phyloP scores from a whole-genome alignment of 2,329 filamentous ascomycete genomes.

The Zymoseptoria brevis region DNA sequence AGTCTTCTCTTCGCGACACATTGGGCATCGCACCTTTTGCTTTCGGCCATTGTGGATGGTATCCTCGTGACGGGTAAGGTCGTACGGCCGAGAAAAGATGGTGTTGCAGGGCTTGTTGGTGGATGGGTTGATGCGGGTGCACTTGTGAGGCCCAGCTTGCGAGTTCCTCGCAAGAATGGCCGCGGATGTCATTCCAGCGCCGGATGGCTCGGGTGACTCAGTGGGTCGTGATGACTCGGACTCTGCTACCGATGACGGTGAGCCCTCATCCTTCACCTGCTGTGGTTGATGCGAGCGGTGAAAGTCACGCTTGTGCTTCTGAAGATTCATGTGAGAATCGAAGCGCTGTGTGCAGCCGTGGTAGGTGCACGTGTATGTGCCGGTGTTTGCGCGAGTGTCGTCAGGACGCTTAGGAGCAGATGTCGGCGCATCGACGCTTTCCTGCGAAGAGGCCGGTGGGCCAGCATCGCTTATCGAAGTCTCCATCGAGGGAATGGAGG shows the following conservation, averaged over 20 bases:
- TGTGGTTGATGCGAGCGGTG: slow-evolving; percentile 64
- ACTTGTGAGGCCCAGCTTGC: slow-evolving; percentile 88
- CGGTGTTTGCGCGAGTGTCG: slow-evolving; percentile 63
- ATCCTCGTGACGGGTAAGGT: slow-evolving; percentile 91
- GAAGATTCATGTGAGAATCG: slow-evolving; percentile 74
- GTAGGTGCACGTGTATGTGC: slow-evolving; percentile 94
- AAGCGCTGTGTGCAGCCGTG: slow-evolving; percentile 85
- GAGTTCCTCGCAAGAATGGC: slow-evolving; percentile 61
- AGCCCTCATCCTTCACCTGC: slow-evolving; percentile 21
- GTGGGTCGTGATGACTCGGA: slow-evolving; percentile 26
- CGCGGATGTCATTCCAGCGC: slow-evolving; percentile 44
- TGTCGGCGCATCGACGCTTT: slow-evolving; percentile 27
- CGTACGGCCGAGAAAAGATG: slow-evolving; percentile 90
- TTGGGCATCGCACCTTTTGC: slow-evolving; percentile 84
- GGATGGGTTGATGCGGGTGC: slow-evolving; percentile 85
- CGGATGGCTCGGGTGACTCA: slow-evolving; percentile 23
- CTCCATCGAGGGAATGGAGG: slow-evolving; percentile 54
- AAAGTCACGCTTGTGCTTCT: slow-evolving; percentile 92
- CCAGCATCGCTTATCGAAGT: slow-evolving; percentile 50
- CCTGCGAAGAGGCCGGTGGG: slow-evolving; percentile 37
- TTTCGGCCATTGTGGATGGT: slow-evolving; percentile 95
- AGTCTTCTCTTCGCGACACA: slow-evolving; percentile 94
- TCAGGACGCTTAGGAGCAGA: slow-evolving; percentile 46
- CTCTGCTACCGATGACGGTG: slow-evolving; percentile 31
- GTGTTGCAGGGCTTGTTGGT: slow-evolving; percentile 93